Conservation (phyloP, 495 filamentous ascomycete species). For the Immersiella caudata region DNA sequence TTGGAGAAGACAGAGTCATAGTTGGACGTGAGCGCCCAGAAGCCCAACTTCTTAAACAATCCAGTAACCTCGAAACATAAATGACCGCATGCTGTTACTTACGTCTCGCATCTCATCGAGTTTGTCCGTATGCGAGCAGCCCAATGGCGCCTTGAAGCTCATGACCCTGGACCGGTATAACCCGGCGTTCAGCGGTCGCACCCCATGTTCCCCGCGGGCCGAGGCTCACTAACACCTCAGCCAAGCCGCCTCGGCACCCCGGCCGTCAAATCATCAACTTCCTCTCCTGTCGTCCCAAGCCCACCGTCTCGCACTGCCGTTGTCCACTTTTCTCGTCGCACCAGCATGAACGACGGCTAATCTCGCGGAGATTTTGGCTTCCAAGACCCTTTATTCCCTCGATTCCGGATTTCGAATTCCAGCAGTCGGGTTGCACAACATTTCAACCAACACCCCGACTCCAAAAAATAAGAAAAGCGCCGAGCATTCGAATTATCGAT, state of each 20-base stretch:
- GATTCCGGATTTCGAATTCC: slow-evolving; percentile 4
- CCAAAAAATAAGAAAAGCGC: background rate
- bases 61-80: background rate
- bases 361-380: background rate
- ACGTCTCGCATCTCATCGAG: background rate
- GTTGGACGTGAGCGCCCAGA: background rate
- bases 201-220: slow-evolving; percentile 1
- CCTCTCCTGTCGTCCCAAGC: background rate
- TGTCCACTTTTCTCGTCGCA: slow-evolving; percentile 1
- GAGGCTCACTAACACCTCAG: slow-evolving; percentile 1
- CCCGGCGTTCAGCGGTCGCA: background rate
- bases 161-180: background rate
- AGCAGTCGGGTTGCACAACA: background rate
- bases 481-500: slow-evolving; percentile 5
- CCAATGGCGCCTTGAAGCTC: background rate
- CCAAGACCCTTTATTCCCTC: background rate
- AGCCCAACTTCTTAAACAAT: background rate
- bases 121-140: background rate
- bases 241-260: background rate
- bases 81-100: no score
- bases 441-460: slow-evolving; percentile 7
- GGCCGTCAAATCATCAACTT: slow-evolving; percentile 8
- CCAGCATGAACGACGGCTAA: slow-evolving; percentile 4
- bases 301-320: slow-evolving; percentile 3
- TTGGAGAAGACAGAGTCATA: background rate